Evolutionary conservation across 441 rosid genomes (phyloP).

Genomic region (Raphanus hybrid): DNA sequence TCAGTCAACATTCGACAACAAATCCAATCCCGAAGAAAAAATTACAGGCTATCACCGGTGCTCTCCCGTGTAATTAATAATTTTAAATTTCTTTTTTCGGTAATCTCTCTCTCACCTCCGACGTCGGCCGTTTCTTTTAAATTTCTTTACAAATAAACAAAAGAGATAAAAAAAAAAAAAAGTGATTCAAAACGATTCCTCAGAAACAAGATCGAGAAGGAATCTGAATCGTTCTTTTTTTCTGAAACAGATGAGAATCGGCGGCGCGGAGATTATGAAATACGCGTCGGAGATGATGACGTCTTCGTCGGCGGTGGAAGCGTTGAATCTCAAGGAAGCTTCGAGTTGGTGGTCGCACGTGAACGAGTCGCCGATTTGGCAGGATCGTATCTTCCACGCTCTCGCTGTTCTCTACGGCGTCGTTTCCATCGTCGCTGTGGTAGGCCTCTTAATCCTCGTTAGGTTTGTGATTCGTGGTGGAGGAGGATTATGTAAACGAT

Average conservation of each 20-base stretch:
- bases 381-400: slow-evolving; percentile 75
- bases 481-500: background rate
- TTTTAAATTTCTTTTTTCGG: too few relatives aligned
- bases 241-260: too few relatives aligned
- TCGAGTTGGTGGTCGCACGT: slow-evolving; percentile 76
- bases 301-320: slow-evolving; percentile 40
- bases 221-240: slow-evolving; percentile 12
- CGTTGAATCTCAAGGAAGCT: slow-evolving; percentile 56
- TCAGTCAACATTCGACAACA: too few relatives aligned
- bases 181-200: slow-evolving; percentile 2
- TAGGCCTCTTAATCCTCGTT: slow-evolving; percentile 32
- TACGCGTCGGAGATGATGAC: slow-evolving; percentile 7
- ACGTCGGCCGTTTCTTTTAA: too few relatives aligned
- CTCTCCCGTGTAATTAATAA: too few relatives aligned
- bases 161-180: too few relatives aligned
- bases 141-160: too few relatives aligned
- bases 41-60: too few relatives aligned
- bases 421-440: slow-evolving; percentile 78
- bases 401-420: slow-evolving; percentile 74
- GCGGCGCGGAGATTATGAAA: too few relatives aligned
- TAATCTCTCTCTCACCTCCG: too few relatives aligned
- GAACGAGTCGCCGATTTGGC: slow-evolving; percentile 73
- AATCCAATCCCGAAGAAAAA: too few relatives aligned
- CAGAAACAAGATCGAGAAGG: background rate
- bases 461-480: background rate